A percentile compares a stretch with the other conserved stretches of the same genome.
These are phyloP conservation scores for Gillenia trifoliata DNA, from an alignment of 306 rosid species.

Conservation along the genomic window DNA sequence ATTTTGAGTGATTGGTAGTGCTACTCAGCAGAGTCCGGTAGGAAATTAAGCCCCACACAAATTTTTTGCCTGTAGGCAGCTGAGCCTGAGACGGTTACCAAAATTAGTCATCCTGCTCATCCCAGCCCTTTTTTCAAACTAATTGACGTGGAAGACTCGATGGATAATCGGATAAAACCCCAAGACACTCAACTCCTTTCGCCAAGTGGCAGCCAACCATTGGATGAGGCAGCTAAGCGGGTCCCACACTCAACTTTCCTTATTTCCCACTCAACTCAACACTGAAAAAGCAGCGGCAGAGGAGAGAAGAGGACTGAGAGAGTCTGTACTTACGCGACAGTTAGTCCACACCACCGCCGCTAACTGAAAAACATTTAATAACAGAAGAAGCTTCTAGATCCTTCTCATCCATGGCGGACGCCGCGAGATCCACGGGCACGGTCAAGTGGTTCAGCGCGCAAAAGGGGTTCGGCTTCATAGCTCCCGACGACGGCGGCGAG, in stretches of 20 bases:
- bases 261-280: neutral
- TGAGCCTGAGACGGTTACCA: no score
- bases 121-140: neutral
- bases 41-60: no score
- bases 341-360: neutral
- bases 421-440: constrained; percentile 47
- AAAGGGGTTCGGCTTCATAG: constrained; percentile 79
- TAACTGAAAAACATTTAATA: neutral
- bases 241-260: neutral
- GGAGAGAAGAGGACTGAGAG: neutral
- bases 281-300: neutral
- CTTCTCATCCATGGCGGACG: constrained; percentile 41
- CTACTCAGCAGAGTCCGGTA: no score
- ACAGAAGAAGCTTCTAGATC: constrained; percentile 20
- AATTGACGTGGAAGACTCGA: neutral
- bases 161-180: neutral
- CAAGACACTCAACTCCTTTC: neutral
- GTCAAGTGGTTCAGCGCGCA: constrained; percentile 83
- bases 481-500: constrained; percentile 50
- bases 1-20: no score
- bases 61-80: no score
- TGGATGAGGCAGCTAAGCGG: neutral
- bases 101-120: no score
- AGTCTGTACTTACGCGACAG: neutral
- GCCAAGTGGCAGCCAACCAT: neutral